Conservation (phyloP, 1,139 yeast species). For the Pichia sp. region DNA sequence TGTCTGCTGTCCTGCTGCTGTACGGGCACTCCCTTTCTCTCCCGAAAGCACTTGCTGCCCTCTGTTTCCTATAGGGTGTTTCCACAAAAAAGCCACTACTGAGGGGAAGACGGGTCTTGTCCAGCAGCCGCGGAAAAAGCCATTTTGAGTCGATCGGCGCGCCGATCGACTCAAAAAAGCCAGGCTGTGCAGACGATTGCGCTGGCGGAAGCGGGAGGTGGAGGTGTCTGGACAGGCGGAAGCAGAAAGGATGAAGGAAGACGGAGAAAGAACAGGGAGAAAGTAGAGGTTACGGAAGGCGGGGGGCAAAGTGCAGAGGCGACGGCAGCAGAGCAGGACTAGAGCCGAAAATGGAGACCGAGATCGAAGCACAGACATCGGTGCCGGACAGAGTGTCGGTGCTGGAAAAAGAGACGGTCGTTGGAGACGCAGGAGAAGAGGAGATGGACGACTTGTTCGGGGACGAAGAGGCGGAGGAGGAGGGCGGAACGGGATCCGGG, state of each 20-base stretch:
- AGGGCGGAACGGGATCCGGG: not conserved
- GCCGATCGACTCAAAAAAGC: not conserved
- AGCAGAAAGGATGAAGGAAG: not conserved
- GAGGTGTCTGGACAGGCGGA: not conserved
- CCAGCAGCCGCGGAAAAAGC: too few relatives aligned
- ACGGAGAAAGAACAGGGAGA: not conserved
- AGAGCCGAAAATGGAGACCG: not conserved
- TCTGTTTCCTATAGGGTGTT: too few relatives aligned
- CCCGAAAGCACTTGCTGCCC: too few relatives aligned
- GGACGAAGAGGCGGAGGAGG: constrained; percentile 17
- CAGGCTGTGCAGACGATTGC: not conserved
- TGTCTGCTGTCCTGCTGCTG: too few relatives aligned
- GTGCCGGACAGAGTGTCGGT: not conserved
- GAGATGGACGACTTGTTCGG: constrained; percentile 16
- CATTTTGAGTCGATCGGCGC: too few relatives aligned
- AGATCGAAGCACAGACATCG: not conserved
- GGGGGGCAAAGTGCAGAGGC: too few relatives aligned
- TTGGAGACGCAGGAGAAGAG: constrained; percentile 17
- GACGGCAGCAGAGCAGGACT: not conserved
- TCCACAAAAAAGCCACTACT: too few relatives aligned
- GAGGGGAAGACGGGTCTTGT: too few relatives aligned
- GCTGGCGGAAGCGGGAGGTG: not conserved
- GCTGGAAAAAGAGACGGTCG: constrained; percentile 1
- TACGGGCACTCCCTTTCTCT: too few relatives aligned
- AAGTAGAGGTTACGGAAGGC: not conserved